Conservation (phyloP, 345 rosid genomes). For the Sonneratia caseolaris region DNA sequence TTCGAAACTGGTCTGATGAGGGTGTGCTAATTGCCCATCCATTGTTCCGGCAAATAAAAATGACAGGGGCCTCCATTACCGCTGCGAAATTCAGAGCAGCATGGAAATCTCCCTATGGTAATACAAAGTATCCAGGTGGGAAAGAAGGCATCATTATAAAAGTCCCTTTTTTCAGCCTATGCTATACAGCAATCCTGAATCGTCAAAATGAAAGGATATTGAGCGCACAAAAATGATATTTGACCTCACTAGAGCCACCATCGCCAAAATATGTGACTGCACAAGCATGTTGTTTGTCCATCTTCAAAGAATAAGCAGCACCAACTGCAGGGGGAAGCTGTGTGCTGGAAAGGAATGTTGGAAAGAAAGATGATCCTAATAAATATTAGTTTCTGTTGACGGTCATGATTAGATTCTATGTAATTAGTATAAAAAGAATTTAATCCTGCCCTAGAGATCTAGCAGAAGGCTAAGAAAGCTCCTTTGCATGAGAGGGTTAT, state of each 20-base stretch:
- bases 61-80: slow-evolving; percentile 69
- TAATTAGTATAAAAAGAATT: neutral
- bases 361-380: neutral
- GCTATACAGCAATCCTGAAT: neutral
- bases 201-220: neutral
- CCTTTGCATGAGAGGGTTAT: neutral
- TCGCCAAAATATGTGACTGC: slow-evolving; percentile 67
- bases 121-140: slow-evolving; percentile 13
- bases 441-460: neutral
- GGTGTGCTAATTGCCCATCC: slow-evolving; percentile 95
- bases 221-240: neutral
- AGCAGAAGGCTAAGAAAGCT: neutral
- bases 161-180: neutral
- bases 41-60: slow-evolving; percentile 77
- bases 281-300: slow-evolving; percentile 71
- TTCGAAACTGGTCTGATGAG: slow-evolving; percentile 72
- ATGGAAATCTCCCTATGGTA: slow-evolving; percentile 69
- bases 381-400: neutral
- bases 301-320: slow-evolving; percentile 80
- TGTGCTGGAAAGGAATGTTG: slow-evolving; percentile 28
- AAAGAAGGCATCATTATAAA: neutral
- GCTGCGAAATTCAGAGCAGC: slow-evolving; percentile 70
- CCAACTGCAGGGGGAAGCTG: slow-evolving; percentile 86
- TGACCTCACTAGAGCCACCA: slow-evolving; percentile 79
- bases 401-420: neutral